Percentiles rank a stretch among this genome's conserved stretches.
phyloP scores from a whole-genome alignment of 2,329 filamentous ascomycete genomes.

The Ascochyta lentis region DNA sequence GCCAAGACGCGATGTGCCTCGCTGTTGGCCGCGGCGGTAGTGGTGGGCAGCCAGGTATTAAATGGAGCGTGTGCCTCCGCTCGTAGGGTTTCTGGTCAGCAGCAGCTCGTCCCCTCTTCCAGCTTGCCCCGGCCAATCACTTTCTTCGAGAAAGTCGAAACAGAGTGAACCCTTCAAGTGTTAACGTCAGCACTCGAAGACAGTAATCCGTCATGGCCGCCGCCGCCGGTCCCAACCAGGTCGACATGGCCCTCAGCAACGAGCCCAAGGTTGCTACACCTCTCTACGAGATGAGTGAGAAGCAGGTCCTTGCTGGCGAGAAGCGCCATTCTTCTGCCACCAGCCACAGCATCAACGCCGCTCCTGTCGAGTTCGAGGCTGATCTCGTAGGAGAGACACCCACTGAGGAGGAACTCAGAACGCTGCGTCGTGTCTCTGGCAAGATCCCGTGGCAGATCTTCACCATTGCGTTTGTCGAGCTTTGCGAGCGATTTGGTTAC shows the following conservation, averaged over 20 bases:
- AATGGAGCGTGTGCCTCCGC: constrained; percentile 17
- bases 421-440: constrained; percentile 69
- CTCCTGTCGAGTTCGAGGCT: constrained; percentile 41
- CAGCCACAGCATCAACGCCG: constrained; percentile 25
- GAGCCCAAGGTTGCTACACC: constrained; percentile 44
- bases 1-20: constrained; percentile 25
- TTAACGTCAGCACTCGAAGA: constrained; percentile 20
- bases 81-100: constrained; percentile 15
- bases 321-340: constrained; percentile 30
- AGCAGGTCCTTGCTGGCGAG: constrained; percentile 37
- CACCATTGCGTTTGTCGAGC: constrained; percentile 74
- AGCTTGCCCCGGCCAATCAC: constrained; percentile 19
- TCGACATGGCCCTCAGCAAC: constrained; percentile 46
- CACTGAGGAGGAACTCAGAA: constrained; percentile 67
- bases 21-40: constrained; percentile 18
- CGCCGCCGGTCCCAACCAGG: constrained; percentile 39
- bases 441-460: constrained; percentile 71
- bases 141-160: constrained; percentile 6
- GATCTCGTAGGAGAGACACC: constrained; percentile 53
- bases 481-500: constrained; percentile 80
- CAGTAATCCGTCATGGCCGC: constrained; percentile 37
- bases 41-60: constrained; percentile 22
- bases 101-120: constrained; percentile 20
- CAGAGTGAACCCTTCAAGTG: constrained; percentile 13
- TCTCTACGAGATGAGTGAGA: constrained; percentile 43